Conservation (phyloP, 495 filamentous ascomycete genomes). For the Chaetomium cochliodes region DNA sequence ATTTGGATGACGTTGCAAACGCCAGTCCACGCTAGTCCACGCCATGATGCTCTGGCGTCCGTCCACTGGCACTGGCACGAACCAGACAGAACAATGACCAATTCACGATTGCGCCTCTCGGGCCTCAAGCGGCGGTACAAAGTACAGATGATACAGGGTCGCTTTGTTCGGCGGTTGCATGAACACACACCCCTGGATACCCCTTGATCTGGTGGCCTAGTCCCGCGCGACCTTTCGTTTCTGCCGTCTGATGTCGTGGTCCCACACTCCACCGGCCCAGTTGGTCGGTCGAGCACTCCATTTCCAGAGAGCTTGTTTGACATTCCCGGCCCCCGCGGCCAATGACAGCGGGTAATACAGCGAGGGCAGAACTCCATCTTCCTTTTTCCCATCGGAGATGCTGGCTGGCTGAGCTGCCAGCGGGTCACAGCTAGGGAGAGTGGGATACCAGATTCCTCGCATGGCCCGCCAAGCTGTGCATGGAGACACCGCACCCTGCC, state of each 20-base stretch:
- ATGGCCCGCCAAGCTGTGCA: conserved; percentile 19
- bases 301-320: conserved; percentile 31
- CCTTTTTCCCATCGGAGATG: conserved; percentile 8
- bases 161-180: conserved; percentile 23
- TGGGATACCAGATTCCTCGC: not conserved
- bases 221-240: conserved; percentile 17
- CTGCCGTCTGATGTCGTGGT: conserved; percentile 16
- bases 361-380: not conserved
- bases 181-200: conserved; percentile 20
- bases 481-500: conserved; percentile 8
- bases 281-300: conserved; percentile 19
- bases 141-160: no score
- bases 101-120: not conserved
- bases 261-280: conserved; percentile 2
- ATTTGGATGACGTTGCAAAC: conserved; percentile 10
- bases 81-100: not conserved
- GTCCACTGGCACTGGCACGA: no score
- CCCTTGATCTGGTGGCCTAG: conserved; percentile 18
- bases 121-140: not conserved
- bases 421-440: not conserved
- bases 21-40: not conserved
- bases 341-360: conserved; percentile 16
- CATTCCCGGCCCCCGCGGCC: conserved; percentile 23
- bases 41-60: no score
- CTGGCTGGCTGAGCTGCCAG: not conserved